phyloP scores from a whole-genome alignment of 495 filamentous ascomycete species.

The Talaromyces trachyspermus region DNA sequence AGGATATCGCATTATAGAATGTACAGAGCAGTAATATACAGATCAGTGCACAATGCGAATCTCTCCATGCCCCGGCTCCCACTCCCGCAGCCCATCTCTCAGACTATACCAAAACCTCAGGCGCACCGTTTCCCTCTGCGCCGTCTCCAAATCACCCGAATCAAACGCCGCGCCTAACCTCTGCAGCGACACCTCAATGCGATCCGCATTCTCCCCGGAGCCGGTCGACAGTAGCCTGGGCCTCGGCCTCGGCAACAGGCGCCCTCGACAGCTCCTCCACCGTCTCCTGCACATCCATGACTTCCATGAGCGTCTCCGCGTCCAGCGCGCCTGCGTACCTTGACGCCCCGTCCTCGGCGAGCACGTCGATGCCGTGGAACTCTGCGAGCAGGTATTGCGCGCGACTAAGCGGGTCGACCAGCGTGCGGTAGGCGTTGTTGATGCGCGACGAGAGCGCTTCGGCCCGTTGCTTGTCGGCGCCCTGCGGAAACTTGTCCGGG shows the following conservation, averaged over 20 bases:
- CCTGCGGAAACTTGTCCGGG: conserved; percentile 66
- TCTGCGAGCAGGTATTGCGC: conserved; percentile 74
- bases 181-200: conserved; percentile 54
- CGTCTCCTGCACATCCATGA: conserved; percentile 77
- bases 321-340: conserved; percentile 59
- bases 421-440: conserved; percentile 83
- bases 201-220: conserved; percentile 61
- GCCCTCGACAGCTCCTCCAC: conserved; percentile 56
- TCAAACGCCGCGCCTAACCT: conserved; percentile 56
- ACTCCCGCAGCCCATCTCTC: conserved; percentile 66
- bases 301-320: conserved; percentile 69
- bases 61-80: conserved; percentile 68
- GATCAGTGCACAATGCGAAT: conserved; percentile 56
- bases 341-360: conserved; percentile 61
- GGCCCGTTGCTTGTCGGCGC: conserved; percentile 50
- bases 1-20: no score
- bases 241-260: conserved; percentile 47
- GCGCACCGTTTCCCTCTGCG: conserved; percentile 61
- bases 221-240: conserved; percentile 54
- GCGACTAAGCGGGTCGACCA: conserved; percentile 64
- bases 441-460: conserved; percentile 69
- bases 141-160: conserved; percentile 55
- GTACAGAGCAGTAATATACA: no score
- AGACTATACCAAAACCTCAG: conserved; percentile 93
- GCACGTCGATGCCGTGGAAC: conserved; percentile 64